Evolutionary conservation across 805 yeast genomes (phyloP).

Genomic region (Scheffersomyces amazonensis): DNA sequence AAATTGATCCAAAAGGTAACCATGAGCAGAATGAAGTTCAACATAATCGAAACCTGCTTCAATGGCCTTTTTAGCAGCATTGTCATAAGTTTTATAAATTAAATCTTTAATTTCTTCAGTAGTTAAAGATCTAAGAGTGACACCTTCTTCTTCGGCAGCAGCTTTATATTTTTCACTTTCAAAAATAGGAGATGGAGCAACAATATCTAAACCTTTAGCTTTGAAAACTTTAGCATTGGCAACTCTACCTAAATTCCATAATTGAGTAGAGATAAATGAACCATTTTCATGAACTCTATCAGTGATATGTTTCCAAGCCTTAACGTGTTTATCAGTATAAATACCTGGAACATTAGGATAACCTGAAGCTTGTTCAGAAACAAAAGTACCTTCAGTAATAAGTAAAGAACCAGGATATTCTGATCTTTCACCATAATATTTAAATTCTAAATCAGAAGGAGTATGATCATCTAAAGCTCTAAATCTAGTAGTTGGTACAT

Average conservation of each 20-base stretch:
- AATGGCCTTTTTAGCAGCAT: constrained; percentile 14
- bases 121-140: constrained; percentile 12
- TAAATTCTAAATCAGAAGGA: constrained; percentile 24
- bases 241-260: constrained; percentile 52
- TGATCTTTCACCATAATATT: constrained; percentile 28
- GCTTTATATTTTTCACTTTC: constrained; percentile 11
- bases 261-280: constrained; percentile 44
- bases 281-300: constrained; percentile 44
- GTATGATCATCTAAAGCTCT: constrained; percentile 17
- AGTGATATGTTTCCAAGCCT: constrained; percentile 46
- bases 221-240: constrained; percentile 24
- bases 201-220: constrained; percentile 13
- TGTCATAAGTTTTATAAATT: constrained; percentile 7
- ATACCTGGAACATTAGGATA: constrained; percentile 47
- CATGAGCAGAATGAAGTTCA: constrained; percentile 23
- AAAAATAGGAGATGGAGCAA: constrained; percentile 13
- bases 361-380: constrained; percentile 35
- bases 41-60: constrained; percentile 20
- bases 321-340: constrained; percentile 43
- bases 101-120: constrained; percentile 13
- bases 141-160: constrained; percentile 12
- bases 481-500: constrained; percentile 23
- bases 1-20: constrained; percentile 20
- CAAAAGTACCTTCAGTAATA: constrained; percentile 28
- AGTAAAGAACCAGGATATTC: constrained; percentile 25